A percentile compares a stretch with the other conserved stretches of the same genome.
Conservation (phyloP, 148 eudicot species). For the Diospyros kaki region DNA sequence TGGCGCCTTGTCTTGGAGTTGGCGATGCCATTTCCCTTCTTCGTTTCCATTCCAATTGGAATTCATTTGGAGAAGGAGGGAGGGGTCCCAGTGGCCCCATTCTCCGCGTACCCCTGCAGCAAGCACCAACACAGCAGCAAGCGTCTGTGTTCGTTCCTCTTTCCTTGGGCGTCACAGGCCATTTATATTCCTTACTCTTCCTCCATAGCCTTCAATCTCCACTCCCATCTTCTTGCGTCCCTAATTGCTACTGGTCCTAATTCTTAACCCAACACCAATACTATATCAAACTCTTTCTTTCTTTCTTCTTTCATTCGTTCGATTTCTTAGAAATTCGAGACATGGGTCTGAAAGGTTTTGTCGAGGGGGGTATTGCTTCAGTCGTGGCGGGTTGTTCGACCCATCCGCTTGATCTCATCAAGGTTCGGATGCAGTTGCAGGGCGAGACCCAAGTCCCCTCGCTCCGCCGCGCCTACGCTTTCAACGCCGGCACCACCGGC, state of each 20-base stretch:
- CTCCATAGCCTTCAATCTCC: slow-evolving; percentile 42
- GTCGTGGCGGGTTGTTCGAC: slow-evolving; percentile 57
- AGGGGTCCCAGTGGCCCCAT: too few species aligned
- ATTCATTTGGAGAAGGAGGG: too few species aligned
- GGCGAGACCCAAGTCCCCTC: slow-evolving; percentile 29
- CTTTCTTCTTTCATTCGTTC: not conserved
- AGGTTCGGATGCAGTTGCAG: slow-evolving; percentile 66
- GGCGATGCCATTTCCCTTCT: too few species aligned
- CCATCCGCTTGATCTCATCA: slow-evolving; percentile 55
- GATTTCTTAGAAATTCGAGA: not conserved
- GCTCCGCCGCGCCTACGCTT: slow-evolving; percentile 43
- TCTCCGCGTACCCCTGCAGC: too few species aligned
- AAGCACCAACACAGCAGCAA: too few species aligned
- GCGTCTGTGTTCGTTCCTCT: slow-evolving; percentile 8
- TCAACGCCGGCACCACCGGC: not conserved
- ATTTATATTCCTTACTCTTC: slow-evolving; percentile 28
- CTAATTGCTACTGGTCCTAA: slow-evolving; percentile 45
- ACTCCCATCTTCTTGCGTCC: not conserved
- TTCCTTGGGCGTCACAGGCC: slow-evolving; percentile 65
- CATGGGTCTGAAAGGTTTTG: slow-evolving; percentile 51
- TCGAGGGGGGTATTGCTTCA: slow-evolving; percentile 57
- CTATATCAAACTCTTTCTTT: too few species aligned
- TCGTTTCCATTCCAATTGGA: too few species aligned
- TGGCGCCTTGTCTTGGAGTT: too few species aligned
- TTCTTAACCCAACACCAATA: too few species aligned